These are phyloP conservation scores for Cokeromyces recurvatus DNA, from an alignment of 371 early-diverging fungal species.

Conservation along the genomic window DNA sequence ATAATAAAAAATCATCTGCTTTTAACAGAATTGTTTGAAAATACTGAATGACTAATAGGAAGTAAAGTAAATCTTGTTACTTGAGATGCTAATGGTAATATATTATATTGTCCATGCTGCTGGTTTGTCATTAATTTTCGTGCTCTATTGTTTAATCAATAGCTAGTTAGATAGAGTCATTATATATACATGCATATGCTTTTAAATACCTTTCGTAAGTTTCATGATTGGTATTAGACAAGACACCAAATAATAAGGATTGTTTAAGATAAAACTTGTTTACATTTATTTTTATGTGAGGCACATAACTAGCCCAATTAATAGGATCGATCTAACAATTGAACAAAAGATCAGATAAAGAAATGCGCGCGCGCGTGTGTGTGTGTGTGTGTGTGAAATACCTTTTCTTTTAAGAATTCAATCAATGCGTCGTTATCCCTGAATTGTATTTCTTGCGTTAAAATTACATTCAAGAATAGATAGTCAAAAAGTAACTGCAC, in stretches of 20 bases:
- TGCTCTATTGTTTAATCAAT: slow-evolving; percentile 4
- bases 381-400: no score
- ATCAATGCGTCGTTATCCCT: slow-evolving; percentile 17
- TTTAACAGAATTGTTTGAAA: no score
- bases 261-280: slow-evolving; percentile 47
- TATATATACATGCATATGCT: not conserved
- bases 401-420: no score
- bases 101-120: slow-evolving; percentile 39
- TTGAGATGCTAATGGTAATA: slow-evolving; percentile 45
- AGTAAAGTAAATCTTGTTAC: slow-evolving; percentile 49
- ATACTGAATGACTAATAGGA: slow-evolving; percentile 57
- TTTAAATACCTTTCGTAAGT: slow-evolving; percentile 39
- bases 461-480: slow-evolving; percentile 33
- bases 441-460: slow-evolving; percentile 15
- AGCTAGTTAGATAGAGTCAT: not conserved
- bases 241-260: slow-evolving; percentile 39
- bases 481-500: slow-evolving; percentile 52
- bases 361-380: no score
- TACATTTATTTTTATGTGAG: slow-evolving; percentile 36
- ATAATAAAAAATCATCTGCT: no score
- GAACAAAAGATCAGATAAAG: no score
- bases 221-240: slow-evolving; percentile 37
- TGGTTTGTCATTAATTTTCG: slow-evolving; percentile 9
- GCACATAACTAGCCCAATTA: slow-evolving; percentile 48
- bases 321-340: slow-evolving; percentile 56